phyloP scores from a whole-genome alignment of 1,284 basidiomycete species.

The Rhodotorula sp. region DNA sequence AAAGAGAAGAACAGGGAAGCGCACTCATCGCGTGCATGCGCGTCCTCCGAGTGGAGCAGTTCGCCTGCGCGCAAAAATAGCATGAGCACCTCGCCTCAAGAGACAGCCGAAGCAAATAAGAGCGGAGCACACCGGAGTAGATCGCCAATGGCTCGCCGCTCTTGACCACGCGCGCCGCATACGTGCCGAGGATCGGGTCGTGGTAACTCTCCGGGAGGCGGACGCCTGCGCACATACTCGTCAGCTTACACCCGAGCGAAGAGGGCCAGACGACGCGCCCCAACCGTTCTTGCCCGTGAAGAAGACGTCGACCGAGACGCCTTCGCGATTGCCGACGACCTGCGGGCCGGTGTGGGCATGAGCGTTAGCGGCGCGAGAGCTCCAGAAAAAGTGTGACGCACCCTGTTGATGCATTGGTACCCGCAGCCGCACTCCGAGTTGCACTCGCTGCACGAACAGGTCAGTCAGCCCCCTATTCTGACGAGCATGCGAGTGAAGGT shows the following conservation, averaged over 20 bases:
- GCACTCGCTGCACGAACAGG: constrained; percentile 26
- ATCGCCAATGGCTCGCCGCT: constrained; percentile 24
- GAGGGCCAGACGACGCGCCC: constrained; percentile 20
- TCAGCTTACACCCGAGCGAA: no score
- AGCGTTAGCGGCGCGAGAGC: neutral
- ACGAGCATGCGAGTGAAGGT: no score
- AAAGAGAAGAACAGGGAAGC: neutral
- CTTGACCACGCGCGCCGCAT: neutral
- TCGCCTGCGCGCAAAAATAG: constrained; percentile 11
- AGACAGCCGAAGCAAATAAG: no score
- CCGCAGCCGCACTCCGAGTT: constrained; percentile 39
- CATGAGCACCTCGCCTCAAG: neutral
- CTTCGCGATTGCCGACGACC: constrained; percentile 15
- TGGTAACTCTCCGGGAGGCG: constrained; percentile 11
- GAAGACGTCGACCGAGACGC: constrained; percentile 30
- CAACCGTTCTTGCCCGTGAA: constrained; percentile 20
- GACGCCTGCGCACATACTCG: constrained; percentile 16
- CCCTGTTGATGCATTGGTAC: constrained; percentile 24
- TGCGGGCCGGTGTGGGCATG: neutral
- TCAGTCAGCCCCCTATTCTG: no score
- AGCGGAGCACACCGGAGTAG: constrained; percentile 21
- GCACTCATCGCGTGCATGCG: constrained; percentile 9
- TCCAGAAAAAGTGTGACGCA: neutral
- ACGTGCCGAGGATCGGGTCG: neutral
- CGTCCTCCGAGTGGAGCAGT: neutral